Evolutionary conservation across 768 basidiomycete species (phyloP).

Genomic region (Xerocomellus intermedius): DNA sequence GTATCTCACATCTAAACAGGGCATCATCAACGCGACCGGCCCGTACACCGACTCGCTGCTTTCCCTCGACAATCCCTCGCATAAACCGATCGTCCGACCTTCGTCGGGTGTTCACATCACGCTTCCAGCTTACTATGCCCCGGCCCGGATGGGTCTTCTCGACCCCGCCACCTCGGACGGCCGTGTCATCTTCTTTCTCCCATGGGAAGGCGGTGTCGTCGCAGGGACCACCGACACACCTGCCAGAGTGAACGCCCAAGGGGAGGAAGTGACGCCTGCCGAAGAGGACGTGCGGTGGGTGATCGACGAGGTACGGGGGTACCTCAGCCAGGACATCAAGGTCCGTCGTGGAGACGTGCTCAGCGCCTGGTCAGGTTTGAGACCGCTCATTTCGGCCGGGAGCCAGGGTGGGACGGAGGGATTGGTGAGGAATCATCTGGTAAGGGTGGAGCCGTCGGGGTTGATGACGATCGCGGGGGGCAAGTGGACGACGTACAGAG

Average conservation of each 20-base stretch:
- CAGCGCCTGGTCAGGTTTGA: constrained; percentile 90
- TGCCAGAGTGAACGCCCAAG: constrained; percentile 53
- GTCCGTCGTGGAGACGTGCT: constrained; percentile 94
- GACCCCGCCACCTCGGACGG: constrained; percentile 96
- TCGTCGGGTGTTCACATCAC: constrained; percentile 96
- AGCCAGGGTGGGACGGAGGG: constrained; percentile 74
- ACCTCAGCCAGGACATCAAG: constrained; percentile 88
- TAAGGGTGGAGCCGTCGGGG: constrained; percentile 76
- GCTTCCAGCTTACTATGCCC: constrained; percentile 95
- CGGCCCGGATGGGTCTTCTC: constrained; percentile 90
- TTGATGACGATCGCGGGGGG: constrained; percentile 94
- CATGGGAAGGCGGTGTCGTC: constrained; percentile 97
- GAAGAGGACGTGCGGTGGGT: constrained; percentile 99
- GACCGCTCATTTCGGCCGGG: constrained; percentile 88
- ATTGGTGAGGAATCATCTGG: constrained; percentile 91
- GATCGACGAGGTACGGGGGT: constrained; percentile 86
- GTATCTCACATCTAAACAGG: constrained; percentile 39
- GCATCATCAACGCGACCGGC: constrained; percentile 95
- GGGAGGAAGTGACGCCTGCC: constrained; percentile 68
- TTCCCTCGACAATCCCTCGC: constrained; percentile 70
- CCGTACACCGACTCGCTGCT: constrained; percentile 89
- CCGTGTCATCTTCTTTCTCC: constrained; percentile 97
- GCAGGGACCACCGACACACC: constrained; percentile 95
- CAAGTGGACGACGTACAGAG: constrained; percentile 98
- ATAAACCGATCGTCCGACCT: constrained; percentile 86